Conservation (phyloP, 306 rosid species). For the Vachellia collinsii region DNA sequence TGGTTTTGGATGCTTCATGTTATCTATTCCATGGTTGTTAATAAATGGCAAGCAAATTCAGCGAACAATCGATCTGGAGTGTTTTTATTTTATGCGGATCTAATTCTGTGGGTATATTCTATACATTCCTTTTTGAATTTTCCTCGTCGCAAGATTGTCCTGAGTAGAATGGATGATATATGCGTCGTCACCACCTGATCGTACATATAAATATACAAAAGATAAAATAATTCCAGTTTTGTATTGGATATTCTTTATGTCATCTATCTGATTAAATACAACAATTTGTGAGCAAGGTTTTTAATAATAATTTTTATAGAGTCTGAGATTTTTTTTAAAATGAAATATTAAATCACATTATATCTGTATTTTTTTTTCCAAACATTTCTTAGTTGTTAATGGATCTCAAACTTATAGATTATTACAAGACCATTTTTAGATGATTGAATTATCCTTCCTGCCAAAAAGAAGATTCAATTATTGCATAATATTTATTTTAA, state of each 20-base stretch:
- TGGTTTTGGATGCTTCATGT: constrained; percentile 47
- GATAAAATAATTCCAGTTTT: constrained; percentile 2
- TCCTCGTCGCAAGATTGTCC: not conserved
- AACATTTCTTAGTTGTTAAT: not conserved
- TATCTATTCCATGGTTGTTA: constrained; percentile 25
- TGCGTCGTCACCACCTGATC: not conserved
- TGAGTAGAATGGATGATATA: not conserved
- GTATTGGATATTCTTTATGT: not conserved
- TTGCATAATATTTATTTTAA: not conserved
- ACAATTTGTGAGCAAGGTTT: not conserved
- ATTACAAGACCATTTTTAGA: not conserved
- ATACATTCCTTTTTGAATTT: not conserved
- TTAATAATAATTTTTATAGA: not conserved
- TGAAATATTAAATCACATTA: not conserved
- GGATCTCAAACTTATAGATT: not conserved
- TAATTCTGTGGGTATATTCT: constrained; percentile 1
- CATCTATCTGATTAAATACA: not conserved
- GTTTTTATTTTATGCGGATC: constrained; percentile 6
- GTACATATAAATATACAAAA: not conserved
- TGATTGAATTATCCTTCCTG: not conserved
- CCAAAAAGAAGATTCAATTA: too few relatives aligned
- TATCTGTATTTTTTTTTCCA: not conserved
- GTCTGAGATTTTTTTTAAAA: not conserved
- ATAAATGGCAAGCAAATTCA: constrained; percentile 34
- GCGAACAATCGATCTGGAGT: not conserved